Evolutionary conservation across 2,329 filamentous ascomycete species (phyloP).

Genomic region (Penicillium sumatraense): DNA sequence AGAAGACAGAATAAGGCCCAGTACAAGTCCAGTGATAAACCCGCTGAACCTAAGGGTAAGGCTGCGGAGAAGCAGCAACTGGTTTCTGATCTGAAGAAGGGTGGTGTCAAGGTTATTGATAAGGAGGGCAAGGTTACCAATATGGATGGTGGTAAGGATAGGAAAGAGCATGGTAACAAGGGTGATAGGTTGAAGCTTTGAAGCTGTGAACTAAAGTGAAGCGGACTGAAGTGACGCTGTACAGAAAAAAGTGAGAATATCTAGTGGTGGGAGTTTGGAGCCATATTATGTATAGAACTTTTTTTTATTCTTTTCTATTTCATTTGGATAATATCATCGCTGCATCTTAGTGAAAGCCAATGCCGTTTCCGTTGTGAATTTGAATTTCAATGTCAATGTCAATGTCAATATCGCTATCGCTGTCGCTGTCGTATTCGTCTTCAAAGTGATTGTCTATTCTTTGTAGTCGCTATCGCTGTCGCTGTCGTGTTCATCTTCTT

Average conservation of each 20-base stretch:
- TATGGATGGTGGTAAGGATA: conserved; percentile 78
- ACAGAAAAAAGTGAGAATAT: background rate
- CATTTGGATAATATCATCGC: conserved; percentile 12
- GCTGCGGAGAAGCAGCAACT: conserved; percentile 57
- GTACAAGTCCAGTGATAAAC: conserved; percentile 63
- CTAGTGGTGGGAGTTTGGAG: background rate
- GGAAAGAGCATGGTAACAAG: conserved; percentile 26
- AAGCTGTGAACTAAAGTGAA: too few relatives aligned
- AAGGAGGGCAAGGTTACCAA: conserved; percentile 85
- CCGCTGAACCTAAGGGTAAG: conserved; percentile 50
- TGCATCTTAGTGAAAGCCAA: conserved; percentile 1
- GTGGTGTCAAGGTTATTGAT: conserved; percentile 88
- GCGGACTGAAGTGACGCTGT: too few relatives aligned
- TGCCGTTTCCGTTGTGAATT: background rate
- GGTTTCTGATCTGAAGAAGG: conserved; percentile 74
- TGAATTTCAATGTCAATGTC: conserved; percentile 7
- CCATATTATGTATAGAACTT: conserved; percentile 3
- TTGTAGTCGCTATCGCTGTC: too few relatives aligned
- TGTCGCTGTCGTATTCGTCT: too few relatives aligned
- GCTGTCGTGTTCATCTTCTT: too few relatives aligned
- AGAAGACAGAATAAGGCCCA: conserved; percentile 82
- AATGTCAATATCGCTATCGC: too few relatives aligned
- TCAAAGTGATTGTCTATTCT: too few relatives aligned
- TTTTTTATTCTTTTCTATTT: background rate
- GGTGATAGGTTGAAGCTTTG: conserved; percentile 43